phyloP scores from a whole-genome alignment of 2,329 filamentous ascomycete genomes.

The Monosporascus sp. region DNA sequence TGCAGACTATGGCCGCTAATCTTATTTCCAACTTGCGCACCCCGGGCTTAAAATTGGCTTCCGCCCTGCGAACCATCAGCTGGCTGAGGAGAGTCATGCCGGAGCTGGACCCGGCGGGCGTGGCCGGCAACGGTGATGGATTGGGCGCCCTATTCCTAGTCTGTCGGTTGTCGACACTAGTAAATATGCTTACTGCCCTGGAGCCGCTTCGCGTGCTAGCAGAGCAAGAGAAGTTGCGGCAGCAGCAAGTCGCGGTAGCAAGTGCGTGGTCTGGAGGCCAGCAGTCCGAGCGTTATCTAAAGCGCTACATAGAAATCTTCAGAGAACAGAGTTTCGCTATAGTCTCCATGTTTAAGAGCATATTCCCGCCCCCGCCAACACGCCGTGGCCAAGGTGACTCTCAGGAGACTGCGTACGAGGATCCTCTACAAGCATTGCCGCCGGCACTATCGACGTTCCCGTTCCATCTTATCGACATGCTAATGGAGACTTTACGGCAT shows the following conservation, averaged over 20 bases:
- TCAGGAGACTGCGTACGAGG: slow-evolving; percentile 15
- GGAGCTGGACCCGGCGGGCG: slow-evolving; percentile 53
- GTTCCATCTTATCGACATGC: slow-evolving; percentile 72
- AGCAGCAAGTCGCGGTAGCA: slow-evolving; percentile 34
- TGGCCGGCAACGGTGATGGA: slow-evolving; percentile 51
- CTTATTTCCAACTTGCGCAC: slow-evolving; percentile 72
- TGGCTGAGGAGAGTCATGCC: slow-evolving; percentile 85
- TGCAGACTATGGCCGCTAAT: slow-evolving; percentile 82
- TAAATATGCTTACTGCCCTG: slow-evolving; percentile 74
- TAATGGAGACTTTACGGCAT: slow-evolving; percentile 66
- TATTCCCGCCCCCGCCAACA: slow-evolving; percentile 55
- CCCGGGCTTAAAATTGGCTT: slow-evolving; percentile 78
- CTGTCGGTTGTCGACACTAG: slow-evolving; percentile 74
- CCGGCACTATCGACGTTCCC: slow-evolving; percentile 79
- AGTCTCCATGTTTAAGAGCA: slow-evolving; percentile 87
- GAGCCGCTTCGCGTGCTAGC: slow-evolving; percentile 83
- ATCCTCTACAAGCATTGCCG: slow-evolving; percentile 58
- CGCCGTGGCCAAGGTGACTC: slow-evolving; percentile 5
- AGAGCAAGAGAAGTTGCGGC: slow-evolving; percentile 67
- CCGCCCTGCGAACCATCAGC: slow-evolving; percentile 82
- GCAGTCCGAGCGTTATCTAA: slow-evolving; percentile 90
- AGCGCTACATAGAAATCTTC: slow-evolving; percentile 95
- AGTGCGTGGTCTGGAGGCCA: slow-evolving; percentile 65
- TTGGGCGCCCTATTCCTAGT: slow-evolving; percentile 82
- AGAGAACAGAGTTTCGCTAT: slow-evolving; percentile 96